A percentile compares a stretch with the other conserved stretches of the same genome.
Evolutionary conservation across 1,284 basidiomycete genomes (phyloP).

Genomic region (Gastroboletus turbinatus): DNA sequence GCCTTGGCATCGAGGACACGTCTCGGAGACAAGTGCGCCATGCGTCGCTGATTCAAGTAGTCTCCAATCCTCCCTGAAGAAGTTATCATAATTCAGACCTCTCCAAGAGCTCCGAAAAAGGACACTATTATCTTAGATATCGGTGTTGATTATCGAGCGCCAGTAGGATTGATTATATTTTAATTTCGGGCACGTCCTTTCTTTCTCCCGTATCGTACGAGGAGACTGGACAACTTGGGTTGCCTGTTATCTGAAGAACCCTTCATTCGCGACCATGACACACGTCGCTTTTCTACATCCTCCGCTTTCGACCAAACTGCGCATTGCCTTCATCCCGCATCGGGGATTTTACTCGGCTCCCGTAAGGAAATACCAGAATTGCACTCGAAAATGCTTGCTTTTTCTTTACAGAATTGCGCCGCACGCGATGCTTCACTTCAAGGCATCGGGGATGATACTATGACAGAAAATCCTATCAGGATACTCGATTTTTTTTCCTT

Average conservation of each 20-base stretch:
- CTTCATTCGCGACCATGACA: background rate
- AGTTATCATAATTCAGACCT: background rate
- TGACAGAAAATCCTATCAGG: constrained; percentile 5
- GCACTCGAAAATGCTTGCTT: background rate
- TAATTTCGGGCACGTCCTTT: background rate
- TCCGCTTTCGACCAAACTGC: background rate
- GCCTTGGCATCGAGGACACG: background rate
- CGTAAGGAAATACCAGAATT: background rate
- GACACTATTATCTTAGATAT: background rate
- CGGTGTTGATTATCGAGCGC: background rate
- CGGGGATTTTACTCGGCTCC: background rate
- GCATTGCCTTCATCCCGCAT: background rate
- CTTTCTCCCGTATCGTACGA: constrained; percentile 1
- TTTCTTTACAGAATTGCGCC: background rate
- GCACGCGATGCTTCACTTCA: background rate
- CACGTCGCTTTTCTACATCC: background rate
- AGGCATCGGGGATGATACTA: constrained; percentile 2
- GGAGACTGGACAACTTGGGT: background rate
- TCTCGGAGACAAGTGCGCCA: background rate
- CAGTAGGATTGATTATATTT: background rate
- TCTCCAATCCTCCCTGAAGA: background rate
- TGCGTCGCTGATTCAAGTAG: background rate
- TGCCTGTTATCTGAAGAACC: constrained; percentile 4
- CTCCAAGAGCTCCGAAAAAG: background rate
- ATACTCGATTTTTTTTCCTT: background rate